A percentile compares a stretch with the other conserved stretches of the same genome.
phyloP scores from a whole-genome alignment of 1,284 basidiomycete species.

The Tilletia walkeri region DNA sequence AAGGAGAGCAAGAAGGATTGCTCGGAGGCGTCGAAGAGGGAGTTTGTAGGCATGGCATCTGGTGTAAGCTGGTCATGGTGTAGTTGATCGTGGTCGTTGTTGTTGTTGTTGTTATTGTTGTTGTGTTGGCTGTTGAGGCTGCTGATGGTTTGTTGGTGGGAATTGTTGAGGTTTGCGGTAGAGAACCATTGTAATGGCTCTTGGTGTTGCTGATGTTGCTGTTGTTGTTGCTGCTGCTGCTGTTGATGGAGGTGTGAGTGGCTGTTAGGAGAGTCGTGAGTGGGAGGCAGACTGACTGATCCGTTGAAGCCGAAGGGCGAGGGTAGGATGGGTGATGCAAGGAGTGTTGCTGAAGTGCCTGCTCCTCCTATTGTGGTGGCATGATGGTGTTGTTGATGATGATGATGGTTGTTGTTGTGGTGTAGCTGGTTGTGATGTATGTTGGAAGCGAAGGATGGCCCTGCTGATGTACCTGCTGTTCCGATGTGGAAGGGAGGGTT shows the following conservation, averaged over 20 bases:
- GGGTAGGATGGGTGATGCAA: slow-evolving; percentile 5
- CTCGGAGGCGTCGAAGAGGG: slow-evolving; percentile 44
- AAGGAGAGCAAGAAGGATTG: slow-evolving; percentile 41
- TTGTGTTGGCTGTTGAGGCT: too few species aligned
- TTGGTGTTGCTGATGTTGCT: neutral
- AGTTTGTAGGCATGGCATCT: neutral
- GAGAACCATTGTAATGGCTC: too few species aligned
- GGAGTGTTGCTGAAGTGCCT: neutral
- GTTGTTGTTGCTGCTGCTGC: neutral
- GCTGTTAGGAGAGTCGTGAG: neutral
- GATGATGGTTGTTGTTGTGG: slow-evolving; percentile 8
- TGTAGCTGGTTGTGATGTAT: neutral
- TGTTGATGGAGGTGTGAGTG: neutral
- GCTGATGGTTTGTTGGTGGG: too few species aligned
- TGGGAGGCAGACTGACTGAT: neutral
- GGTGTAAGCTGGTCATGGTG: neutral
- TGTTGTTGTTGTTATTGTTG: too few species aligned
- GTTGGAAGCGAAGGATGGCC: neutral
- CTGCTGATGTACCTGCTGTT: neutral
- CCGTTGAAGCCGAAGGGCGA: neutral
- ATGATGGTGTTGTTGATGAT: neutral
- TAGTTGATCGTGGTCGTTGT: neutral
- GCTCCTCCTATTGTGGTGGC: neutral
- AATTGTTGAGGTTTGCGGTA: too few species aligned
- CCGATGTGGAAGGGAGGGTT: slow-evolving; percentile 9